These are phyloP conservation scores for Lobosporangium transversale DNA, from an alignment of 192 early-diverging fungal genomes.

Conservation along the genomic window DNA sequence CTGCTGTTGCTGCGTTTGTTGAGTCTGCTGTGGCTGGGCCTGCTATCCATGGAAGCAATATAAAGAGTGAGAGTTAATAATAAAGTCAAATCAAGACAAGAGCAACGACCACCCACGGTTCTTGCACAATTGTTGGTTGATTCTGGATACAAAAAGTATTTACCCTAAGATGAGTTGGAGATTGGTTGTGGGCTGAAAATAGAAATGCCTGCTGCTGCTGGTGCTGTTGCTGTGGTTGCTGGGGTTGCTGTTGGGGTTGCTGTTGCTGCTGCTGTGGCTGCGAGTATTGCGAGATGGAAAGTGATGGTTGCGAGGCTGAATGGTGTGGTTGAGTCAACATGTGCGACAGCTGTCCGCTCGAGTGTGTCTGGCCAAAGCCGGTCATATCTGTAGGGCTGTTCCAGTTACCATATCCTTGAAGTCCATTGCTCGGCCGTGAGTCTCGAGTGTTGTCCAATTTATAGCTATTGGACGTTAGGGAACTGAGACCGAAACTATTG, in stretches of 20 bases:
- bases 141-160: neutral
- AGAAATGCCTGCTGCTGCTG: slow-evolving; percentile 44
- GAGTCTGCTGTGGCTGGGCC: slow-evolving; percentile 25
- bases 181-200: slow-evolving; percentile 25
- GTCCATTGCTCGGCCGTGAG: slow-evolving; percentile 22
- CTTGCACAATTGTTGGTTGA: too few relatives aligned
- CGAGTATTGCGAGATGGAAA: slow-evolving; percentile 39
- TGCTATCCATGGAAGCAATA: neutral
- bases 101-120: too few relatives aligned
- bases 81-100: too few relatives aligned
- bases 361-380: slow-evolving; percentile 39
- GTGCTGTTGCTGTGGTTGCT: slow-evolving; percentile 23
- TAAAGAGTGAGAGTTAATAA: neutral
- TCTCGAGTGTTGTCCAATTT: slow-evolving; percentile 39
- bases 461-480: slow-evolving; percentile 26
- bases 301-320: slow-evolving; percentile 29
- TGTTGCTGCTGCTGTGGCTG: slow-evolving; percentile 24
- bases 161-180: slow-evolving; percentile 32
- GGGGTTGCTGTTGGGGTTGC: slow-evolving; percentile 25
- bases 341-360: slow-evolving; percentile 35
- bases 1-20: slow-evolving; percentile 22
- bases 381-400: slow-evolving; percentile 25
- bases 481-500: slow-evolving; percentile 23
- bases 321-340: slow-evolving; percentile 32
- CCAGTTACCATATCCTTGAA: slow-evolving; percentile 38